phyloP scores from a whole-genome alignment of 805 yeast species.

The Candida chauliodis region DNA sequence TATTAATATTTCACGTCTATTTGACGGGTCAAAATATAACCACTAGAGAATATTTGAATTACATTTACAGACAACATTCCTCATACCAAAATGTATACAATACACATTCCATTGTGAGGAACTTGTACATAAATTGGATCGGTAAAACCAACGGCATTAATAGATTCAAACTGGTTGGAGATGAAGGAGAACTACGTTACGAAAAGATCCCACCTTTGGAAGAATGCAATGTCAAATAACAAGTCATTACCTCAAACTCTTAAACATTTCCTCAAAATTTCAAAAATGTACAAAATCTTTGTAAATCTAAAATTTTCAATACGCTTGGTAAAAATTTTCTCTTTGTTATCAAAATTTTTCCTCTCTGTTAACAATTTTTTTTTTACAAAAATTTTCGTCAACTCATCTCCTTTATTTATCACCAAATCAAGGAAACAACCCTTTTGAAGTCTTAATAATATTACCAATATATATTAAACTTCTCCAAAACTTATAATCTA shows the following conservation, averaged over 20 bases:
- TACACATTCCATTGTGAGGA: constrained; percentile 19
- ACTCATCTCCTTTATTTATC: neutral
- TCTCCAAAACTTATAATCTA: constrained; percentile 1
- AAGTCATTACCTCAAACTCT: too few species aligned
- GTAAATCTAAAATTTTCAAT: too few species aligned
- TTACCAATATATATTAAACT: neutral
- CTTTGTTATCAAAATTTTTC: neutral
- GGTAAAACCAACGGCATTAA: constrained; percentile 28
- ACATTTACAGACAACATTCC: constrained; percentile 30
- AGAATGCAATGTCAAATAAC: constrained; percentile 6
- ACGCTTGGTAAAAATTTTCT: constrained; percentile 1
- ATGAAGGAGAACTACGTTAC: constrained; percentile 24
- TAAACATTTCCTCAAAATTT: too few species aligned
- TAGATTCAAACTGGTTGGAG: constrained; percentile 16
- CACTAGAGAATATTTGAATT: constrained; percentile 67
- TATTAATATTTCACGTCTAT: constrained; percentile 52
- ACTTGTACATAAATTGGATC: constrained; percentile 35
- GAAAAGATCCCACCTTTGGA: constrained; percentile 21
- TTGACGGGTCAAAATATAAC: constrained; percentile 58
- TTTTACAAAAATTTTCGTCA: constrained; percentile 3
- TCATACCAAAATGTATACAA: constrained; percentile 30
- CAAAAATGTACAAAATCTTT: too few species aligned
- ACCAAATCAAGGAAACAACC: constrained; percentile 4
- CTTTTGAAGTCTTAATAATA: constrained; percentile 3
- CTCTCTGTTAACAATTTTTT: neutral